Evolutionary conservation across 768 basidiomycete species (phyloP).

Genomic region (Leccinum barrowsii): DNA sequence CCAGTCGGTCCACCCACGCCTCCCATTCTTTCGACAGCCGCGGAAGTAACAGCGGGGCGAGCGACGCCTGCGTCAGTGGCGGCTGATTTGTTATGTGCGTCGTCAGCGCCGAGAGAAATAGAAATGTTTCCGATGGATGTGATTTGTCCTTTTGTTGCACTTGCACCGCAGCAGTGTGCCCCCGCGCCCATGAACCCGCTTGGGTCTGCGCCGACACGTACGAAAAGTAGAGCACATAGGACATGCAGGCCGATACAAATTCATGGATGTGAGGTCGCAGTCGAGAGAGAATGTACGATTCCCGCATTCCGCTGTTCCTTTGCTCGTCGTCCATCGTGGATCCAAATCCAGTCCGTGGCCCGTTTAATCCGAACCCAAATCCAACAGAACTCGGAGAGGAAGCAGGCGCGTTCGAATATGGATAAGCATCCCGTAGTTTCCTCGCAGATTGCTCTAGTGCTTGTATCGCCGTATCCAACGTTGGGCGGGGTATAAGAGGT

Average conservation of each 20-base stretch:
- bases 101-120: conserved; percentile 66
- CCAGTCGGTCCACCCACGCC: conserved; percentile 70
- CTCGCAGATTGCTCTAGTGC: conserved; percentile 64
- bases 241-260: conserved; percentile 71
- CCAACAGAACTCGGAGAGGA: conserved; percentile 33
- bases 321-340: conserved; percentile 29
- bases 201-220: conserved; percentile 37
- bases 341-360: conserved; percentile 30
- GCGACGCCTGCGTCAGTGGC: conserved; percentile 55
- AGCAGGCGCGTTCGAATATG: conserved; percentile 59
- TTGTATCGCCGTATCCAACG: conserved; percentile 69
- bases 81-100: conserved; percentile 68
- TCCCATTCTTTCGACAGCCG: conserved; percentile 74
- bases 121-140: conserved; percentile 72
- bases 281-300: conserved; percentile 73
- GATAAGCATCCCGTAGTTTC: conserved; percentile 78
- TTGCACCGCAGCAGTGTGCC: conserved; percentile 44
- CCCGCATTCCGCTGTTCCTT: conserved; percentile 55
- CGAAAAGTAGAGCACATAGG: conserved; percentile 86
- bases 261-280: conserved; percentile 73
- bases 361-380: conserved; percentile 24
- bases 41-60: conserved; percentile 56
- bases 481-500: conserved; percentile 80
- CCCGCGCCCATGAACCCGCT: conserved; percentile 31
- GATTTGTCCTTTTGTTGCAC: conserved; percentile 59